Percentiles rank a stretch among this genome's conserved stretches.
These are phyloP conservation scores for Botrytis hyacinthi DNA, from an alignment of 2,329 filamentous ascomycete genomes.

Conservation along the genomic window DNA sequence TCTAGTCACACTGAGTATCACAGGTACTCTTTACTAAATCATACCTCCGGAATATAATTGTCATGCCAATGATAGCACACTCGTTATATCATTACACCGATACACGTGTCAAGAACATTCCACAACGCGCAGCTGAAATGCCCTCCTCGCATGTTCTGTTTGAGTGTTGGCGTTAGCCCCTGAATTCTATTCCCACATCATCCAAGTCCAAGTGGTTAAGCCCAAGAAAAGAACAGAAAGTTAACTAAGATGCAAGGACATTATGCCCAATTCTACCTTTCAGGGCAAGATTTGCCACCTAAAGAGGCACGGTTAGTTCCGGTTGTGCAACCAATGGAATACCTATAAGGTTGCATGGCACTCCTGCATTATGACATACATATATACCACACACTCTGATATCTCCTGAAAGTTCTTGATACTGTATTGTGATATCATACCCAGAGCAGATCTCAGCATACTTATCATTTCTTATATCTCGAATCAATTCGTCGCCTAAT, in stretches of 20 bases:
- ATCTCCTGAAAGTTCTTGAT: neutral
- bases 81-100: neutral
- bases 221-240: neutral
- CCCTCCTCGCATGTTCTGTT: neutral
- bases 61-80: neutral
- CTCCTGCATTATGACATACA: constrained; percentile 4
- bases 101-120: neutral
- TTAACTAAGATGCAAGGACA: neutral
- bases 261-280: neutral
- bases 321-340: neutral
- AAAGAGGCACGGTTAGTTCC: neutral
- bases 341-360: neutral
- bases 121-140: neutral
- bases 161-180: neutral
- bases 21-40: neutral
- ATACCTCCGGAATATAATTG: neutral
- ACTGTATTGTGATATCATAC: neutral
- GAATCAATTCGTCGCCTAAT: neutral
- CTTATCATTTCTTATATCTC: neutral
- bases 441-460: neutral
- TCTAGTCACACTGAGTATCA: neutral
- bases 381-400: neutral
- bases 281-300: neutral
- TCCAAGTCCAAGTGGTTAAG: neutral
- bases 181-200: neutral